Percentiles rank a stretch among this genome's conserved stretches.
These are phyloP conservation scores for Sindora glabra DNA, from an alignment of 306 rosid species.

Conservation along the genomic window DNA sequence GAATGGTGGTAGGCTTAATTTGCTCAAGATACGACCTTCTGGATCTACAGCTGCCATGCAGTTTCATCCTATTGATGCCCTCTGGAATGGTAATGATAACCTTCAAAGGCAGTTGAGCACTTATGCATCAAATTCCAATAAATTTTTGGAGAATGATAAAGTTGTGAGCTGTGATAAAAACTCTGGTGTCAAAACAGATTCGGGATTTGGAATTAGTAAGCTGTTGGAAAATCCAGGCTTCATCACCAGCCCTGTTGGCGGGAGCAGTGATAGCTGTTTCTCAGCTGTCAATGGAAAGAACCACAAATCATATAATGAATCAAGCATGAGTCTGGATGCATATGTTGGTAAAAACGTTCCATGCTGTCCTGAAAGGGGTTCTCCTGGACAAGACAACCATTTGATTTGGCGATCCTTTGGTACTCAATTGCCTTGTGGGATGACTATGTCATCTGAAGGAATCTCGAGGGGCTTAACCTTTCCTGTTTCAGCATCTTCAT, in stretches of 20 bases:
- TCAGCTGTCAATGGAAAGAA: slow-evolving; percentile 22
- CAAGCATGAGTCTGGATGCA: slow-evolving; percentile 16
- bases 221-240: slow-evolving; percentile 21
- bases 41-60: slow-evolving; percentile 21
- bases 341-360: slow-evolving; percentile 14
- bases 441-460: slow-evolving; percentile 17
- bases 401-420: slow-evolving; percentile 9
- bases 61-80: slow-evolving; percentile 17
- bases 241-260: slow-evolving; percentile 15
- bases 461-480: slow-evolving; percentile 30
- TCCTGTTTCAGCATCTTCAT: slow-evolving; percentile 24
- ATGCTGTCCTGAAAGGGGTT: slow-evolving; percentile 14
- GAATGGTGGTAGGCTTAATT: slow-evolving; percentile 7
- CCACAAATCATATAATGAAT: slow-evolving; percentile 8
- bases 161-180: slow-evolving; percentile 21
- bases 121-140: slow-evolving; percentile 5
- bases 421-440: slow-evolving; percentile 15
- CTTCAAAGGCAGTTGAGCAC: slow-evolving; percentile 27
- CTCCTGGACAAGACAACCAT: slow-evolving; percentile 24
- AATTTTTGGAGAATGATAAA: slow-evolving; percentile 27
- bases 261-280: slow-evolving; percentile 8
- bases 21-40: slow-evolving; percentile 22
- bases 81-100: slow-evolving; percentile 13
- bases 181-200: slow-evolving; percentile 14
- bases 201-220: slow-evolving; percentile 21